Conservation (phyloP, 2,329 filamentous ascomycete species). For the Neonectria coccinea region DNA sequence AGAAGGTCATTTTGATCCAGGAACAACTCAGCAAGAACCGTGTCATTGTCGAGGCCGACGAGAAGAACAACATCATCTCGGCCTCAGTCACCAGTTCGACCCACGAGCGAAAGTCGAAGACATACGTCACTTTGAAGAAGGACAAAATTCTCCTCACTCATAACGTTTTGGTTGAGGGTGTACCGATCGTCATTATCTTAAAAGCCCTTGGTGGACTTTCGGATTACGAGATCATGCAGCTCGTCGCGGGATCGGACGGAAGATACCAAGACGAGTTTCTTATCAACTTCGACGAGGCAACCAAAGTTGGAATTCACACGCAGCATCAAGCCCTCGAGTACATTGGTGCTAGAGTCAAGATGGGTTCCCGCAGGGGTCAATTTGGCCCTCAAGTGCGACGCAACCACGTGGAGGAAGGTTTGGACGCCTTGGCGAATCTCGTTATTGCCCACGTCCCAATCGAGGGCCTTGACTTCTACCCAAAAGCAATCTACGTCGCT, state of each 20-base stretch:
- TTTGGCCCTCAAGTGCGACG: conserved; percentile 70
- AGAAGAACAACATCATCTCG: conserved; percentile 92
- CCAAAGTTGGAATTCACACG: conserved; percentile 85
- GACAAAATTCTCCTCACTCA: conserved; percentile 90
- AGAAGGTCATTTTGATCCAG: conserved; percentile 98
- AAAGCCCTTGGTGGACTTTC: conserved; percentile 95
- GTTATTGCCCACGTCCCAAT: conserved; percentile 96
- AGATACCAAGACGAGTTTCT: conserved; percentile 95
- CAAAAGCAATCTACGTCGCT: conserved; percentile 96
- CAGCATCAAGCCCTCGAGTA: conserved; percentile 97
- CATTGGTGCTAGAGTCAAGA: conserved; percentile 87
- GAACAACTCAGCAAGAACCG: conserved; percentile 99
- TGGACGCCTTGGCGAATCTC: conserved; percentile 92
- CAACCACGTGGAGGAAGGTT: conserved; percentile 89
- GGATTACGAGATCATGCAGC: conserved; percentile 92
- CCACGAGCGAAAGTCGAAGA: conserved; percentile 97
- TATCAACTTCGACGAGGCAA: conserved; percentile 93
- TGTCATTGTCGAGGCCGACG: conserved; percentile 93
- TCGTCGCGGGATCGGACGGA: conserved; percentile 88
- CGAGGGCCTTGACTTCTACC: conserved; percentile 90
- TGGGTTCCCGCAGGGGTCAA: conserved; percentile 75
- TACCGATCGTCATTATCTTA: conserved; percentile 94
- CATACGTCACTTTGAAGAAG: conserved; percentile 94
- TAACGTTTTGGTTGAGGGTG: conserved; percentile 90
- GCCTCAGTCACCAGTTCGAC: conserved; percentile 98